These are phyloP conservation scores for Starmerella davenportii DNA, from an alignment of 805 yeast genomes.

Conservation along the genomic window DNA sequence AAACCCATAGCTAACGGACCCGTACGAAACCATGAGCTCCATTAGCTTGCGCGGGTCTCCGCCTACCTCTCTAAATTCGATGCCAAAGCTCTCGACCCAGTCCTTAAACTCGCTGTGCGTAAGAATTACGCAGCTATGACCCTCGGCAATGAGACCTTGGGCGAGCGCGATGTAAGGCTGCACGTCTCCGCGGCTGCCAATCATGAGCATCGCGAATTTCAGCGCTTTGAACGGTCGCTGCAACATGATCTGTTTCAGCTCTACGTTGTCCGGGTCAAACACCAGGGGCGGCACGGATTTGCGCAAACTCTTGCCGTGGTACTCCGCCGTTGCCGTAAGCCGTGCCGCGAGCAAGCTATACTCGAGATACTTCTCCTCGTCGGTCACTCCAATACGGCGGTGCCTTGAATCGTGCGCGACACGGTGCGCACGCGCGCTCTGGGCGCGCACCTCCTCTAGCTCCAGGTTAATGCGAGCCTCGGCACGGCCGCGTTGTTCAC, in stretches of 20 bases:
- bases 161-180: conserved; percentile 92
- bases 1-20: conserved; percentile 66
- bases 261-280: conserved; percentile 14
- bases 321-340: conserved; percentile 14
- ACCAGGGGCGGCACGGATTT: conserved; percentile 16
- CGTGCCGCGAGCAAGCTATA: conserved; percentile 15
- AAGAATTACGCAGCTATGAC: conserved; percentile 69
- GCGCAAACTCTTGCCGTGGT: conserved; percentile 4
- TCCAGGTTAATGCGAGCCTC: conserved; percentile 28
- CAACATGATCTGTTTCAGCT: conserved; percentile 11
- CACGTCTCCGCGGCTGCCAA: conserved; percentile 92
- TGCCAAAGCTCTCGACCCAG: conserved; percentile 53
- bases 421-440: conserved; percentile 1
- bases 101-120: conserved; percentile 67
- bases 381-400: background rate
- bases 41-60: conserved; percentile 87
- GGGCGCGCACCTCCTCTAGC: conserved; percentile 2
- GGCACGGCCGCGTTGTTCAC: conserved; percentile 1
- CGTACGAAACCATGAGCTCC: conserved; percentile 84
- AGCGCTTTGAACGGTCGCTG: conserved; percentile 37
- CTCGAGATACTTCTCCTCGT: conserved; percentile 8
- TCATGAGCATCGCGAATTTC: conserved; percentile 56
- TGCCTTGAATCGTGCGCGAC: background rate
- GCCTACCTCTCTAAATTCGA: conserved; percentile 58
- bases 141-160: conserved; percentile 57